Evolutionary conservation across 768 basidiomycete genomes (phyloP), one percentile per base, ranked within the genome.

Genomic region (Stropharia rugosoannulata): DNA sequence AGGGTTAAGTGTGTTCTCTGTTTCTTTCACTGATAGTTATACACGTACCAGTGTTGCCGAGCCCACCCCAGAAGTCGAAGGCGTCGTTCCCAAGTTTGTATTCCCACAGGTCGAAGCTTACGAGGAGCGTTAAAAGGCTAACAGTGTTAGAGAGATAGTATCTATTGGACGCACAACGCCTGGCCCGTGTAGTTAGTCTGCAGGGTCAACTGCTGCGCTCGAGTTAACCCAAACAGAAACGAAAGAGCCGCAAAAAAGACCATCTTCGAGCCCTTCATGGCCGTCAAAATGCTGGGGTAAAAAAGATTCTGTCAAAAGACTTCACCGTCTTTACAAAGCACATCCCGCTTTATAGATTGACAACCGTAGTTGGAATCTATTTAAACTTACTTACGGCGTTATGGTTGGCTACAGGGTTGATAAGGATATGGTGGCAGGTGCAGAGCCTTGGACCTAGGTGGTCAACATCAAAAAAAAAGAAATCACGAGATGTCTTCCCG

Each of bases 21-120:
- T 7, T 12, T n/a, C 12, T 12, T 12, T 13, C 4, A 12, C 3
- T 15, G 36, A 42, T 36, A 19, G 1, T 9, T 2, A 18, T 22
- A 22, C 1, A 54, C 51, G n/a, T 35, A 53, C 57, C 57, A 41
- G 29, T 22, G 32, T 58, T 58, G 19, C 44, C 45, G 2, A 46
- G 44, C 4, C 54, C 45, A 2, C 57, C 57, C 46, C 39, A 58
- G 39, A 45, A 53, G 40, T 58, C 43, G 6, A 42, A 54, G 4
- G 41, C 52, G 39, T 58, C 57, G 42, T 58, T 49, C 38, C 57
- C 57, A 22, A 49, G 36, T 36, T 58, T 58, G 35, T 50, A 54
- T 15, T 54, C 51, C 57, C 57, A 58, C 42, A 57, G n/a, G 40
- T 57, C 56, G 16, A 57, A 57, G 19, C 56, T 57, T 18, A 11